These are phyloP conservation scores for Pleurotus cornucopiae DNA, from an alignment of 768 basidiomycete species.

Conservation along the genomic window DNA sequence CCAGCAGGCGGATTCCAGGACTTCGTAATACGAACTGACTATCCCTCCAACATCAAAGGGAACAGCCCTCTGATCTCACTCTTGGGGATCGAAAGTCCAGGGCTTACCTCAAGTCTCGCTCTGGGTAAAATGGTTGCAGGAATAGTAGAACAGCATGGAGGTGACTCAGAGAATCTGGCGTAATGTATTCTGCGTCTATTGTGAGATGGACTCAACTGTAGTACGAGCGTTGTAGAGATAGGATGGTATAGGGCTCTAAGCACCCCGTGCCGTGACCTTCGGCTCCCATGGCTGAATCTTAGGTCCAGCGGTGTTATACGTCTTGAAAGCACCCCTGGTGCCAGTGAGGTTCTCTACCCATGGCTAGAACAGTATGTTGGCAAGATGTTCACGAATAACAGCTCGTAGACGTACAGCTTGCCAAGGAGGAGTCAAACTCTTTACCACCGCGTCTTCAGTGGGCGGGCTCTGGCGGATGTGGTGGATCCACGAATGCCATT, in stretches of 20 bases:
- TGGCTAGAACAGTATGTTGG: conserved; percentile 41
- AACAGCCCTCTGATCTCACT: conserved; percentile 68
- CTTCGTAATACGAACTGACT: conserved; percentile 70
- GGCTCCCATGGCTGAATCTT: conserved; percentile 87
- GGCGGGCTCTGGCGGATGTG: conserved; percentile 89
- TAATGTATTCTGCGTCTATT: not conserved
- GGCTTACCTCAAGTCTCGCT: conserved; percentile 82
- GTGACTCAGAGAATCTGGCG: not conserved
- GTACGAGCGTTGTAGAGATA: not conserved
- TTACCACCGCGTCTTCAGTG: conserved; percentile 66
- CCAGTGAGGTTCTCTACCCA: conserved; percentile 90
- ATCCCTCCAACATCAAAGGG: conserved; percentile 29
- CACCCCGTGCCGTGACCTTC: conserved; percentile 49
- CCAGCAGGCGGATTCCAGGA: conserved; percentile 79
- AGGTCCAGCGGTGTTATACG: conserved; percentile 83
- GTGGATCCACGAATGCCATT: conserved; percentile 95
- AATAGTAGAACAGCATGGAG: conserved; percentile 29
- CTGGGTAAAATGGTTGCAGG: conserved; percentile 80
- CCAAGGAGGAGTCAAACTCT: conserved; percentile 73
- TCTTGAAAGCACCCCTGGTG: conserved; percentile 83
- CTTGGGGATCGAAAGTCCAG: conserved; percentile 90
- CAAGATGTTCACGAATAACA: not conserved
- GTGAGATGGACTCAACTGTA: not conserved
- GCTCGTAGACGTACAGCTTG: conserved; percentile 57
- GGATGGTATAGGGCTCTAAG: not conserved